These are phyloP conservation scores for Puccinellia tenuiflora DNA, from an alignment of 176 grass and related monocot species.

Conservation along the genomic window DNA sequence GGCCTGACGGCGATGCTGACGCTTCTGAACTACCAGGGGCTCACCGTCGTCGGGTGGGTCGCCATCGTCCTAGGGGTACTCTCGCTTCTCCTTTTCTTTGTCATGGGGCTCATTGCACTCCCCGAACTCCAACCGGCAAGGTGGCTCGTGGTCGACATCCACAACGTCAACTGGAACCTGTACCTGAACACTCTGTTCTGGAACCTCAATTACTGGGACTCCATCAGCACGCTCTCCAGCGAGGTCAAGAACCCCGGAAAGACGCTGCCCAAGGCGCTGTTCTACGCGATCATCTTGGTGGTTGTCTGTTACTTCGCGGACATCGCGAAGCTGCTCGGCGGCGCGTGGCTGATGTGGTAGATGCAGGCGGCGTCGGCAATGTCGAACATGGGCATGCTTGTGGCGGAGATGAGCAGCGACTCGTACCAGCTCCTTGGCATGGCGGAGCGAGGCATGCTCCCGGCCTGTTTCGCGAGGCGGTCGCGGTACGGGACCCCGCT, in stretches of 20 bases:
- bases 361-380: conserved; percentile 1
- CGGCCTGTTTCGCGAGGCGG: not conserved
- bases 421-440: conserved; percentile 15
- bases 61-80: not conserved
- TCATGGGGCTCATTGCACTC: not conserved
- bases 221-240: not conserved
- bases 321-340: conserved; percentile 29
- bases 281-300: conserved; percentile 13
- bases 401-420: conserved; percentile 17
- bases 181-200: conserved; percentile 16
- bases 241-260: not conserved
- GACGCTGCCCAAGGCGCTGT: conserved; percentile 49
- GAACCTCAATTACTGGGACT: conserved; percentile 15
- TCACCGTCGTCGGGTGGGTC: not conserved
- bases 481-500: not conserved
- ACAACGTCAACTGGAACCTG: conserved; percentile 1
- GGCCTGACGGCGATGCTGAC: not conserved
- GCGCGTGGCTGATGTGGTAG: conserved; percentile 17
- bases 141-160: not conserved
- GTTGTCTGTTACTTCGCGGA: conserved; percentile 6
- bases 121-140: not conserved
- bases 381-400: conserved; percentile 9
- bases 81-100: not conserved
- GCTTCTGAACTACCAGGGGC: not conserved
- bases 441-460: conserved; percentile 12